Evolutionary conservation across 2,329 filamentous ascomycete species (phyloP), one percentile per base, ranked within the genome.

Genomic region (Fusarium secorum): DNA sequence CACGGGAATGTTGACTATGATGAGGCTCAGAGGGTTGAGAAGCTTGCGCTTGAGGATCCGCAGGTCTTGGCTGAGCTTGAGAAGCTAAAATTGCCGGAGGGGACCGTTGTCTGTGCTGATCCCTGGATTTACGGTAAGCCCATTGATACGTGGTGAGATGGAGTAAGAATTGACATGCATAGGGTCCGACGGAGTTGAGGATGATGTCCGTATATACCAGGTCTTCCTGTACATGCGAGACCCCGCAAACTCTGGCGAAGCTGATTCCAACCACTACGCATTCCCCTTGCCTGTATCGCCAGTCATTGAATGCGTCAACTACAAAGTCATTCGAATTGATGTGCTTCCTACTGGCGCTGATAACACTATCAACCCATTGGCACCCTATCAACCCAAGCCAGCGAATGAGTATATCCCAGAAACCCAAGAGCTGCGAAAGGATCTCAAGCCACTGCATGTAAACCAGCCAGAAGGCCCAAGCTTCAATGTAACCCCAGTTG

Each of bases 361-460:
- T 11, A 58, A 57, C 38, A 54, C 53, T 0, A 49, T 52, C 4
- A 64, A 63, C 0, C 59, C 70, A 1, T 33, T 64, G 5, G 39
- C 36, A 0, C 46, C 68, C 0, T 73, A 71, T 18, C 49, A 64
- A 2, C 61, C 64, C 4, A 68, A 59, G 5, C 67, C 61, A 7
- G 33, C 72, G 0, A 74, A 71, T 36, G 85, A 87, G 58, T 87
- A 86, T 64, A 78, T 84, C 1, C 85, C 85, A 0, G 85, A 87
- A 74, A 80, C 90, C 2, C 80, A 90, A 10, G 80, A 83, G 20
- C 73, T 83, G 22, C 81, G 89, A 11, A 81, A 83, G 52, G 88
- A 88, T 63, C 78, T 90, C 32, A 93, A 93, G 79, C 91, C 92
- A 2, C 86, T 95, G 72, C 89, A 93, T 68, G 90, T 95, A 35